Evolutionary conservation across 495 filamentous ascomycete species (phyloP).

Genomic region (Podospora fimiseda): DNA sequence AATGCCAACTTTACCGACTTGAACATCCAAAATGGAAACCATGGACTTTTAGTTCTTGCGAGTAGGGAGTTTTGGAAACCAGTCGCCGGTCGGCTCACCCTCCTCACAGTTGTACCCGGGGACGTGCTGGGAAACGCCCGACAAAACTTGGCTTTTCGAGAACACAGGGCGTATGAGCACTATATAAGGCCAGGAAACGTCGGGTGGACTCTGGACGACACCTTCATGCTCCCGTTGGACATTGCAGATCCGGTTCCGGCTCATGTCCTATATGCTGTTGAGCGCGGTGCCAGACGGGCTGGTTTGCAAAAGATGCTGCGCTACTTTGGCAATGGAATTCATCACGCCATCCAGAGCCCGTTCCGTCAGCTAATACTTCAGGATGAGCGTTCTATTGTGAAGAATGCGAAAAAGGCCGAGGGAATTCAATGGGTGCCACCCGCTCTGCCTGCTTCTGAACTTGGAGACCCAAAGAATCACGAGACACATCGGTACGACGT

Average conservation of each 20-base stretch:
- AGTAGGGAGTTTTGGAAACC: not conserved
- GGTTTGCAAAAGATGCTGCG: conserved; percentile 36
- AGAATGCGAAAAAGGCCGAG: not conserved
- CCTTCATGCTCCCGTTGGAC: no score
- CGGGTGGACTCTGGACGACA: not conserved
- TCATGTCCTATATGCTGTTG: conserved; percentile 10
- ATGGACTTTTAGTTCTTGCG: no score
- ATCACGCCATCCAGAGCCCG: conserved; percentile 20
- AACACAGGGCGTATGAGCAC: not conserved
- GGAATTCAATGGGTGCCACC: not conserved
- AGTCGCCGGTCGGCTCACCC: not conserved
- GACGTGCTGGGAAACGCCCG: not conserved
- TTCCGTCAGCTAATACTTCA: conserved; percentile 29
- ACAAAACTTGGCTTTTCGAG: not conserved
- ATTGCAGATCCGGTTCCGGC: no score
- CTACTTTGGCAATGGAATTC: conserved; percentile 12
- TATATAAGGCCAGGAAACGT: not conserved
- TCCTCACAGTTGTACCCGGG: not conserved
- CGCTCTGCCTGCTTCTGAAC: not conserved
- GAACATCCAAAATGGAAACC: no score
- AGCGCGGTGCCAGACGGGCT: conserved; percentile 35
- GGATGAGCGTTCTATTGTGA: not conserved
- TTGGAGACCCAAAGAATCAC: conserved; percentile 2
- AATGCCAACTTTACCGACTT: conserved; percentile 4
- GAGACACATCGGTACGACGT: conserved; percentile 19